These are phyloP conservation scores for Leccinellum rugosiceps DNA, from an alignment of 768 basidiomycete genomes.

Conservation along the genomic window DNA sequence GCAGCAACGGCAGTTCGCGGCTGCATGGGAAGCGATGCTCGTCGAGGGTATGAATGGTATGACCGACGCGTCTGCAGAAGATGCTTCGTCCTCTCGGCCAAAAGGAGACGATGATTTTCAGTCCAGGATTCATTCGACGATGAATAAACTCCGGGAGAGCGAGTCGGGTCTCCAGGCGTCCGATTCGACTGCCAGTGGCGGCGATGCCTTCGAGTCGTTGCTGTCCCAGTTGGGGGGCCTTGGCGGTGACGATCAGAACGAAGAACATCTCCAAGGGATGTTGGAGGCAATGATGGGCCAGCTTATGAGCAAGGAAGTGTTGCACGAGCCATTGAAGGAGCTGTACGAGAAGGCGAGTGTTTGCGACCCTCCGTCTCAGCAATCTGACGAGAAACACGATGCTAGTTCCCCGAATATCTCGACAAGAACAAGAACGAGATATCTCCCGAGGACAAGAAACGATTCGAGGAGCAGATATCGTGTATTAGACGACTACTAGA, in stretches of 20 bases:
- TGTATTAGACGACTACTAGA: conserved; percentile 58
- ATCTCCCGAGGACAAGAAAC: conserved; percentile 53
- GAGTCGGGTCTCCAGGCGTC: conserved; percentile 41
- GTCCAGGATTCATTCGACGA: conserved; percentile 63
- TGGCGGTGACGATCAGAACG: conserved; percentile 36
- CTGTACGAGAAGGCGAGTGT: conserved; percentile 36
- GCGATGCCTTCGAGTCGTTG: conserved; percentile 49
- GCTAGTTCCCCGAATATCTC: conserved; percentile 80
- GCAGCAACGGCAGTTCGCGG: conserved; percentile 42
- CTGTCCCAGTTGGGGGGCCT: conserved; percentile 40
- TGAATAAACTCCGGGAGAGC: conserved; percentile 70
- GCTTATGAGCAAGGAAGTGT: conserved; percentile 35
- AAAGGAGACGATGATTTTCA: conserved; percentile 54
- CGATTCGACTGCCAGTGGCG: conserved; percentile 1
- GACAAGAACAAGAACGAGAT: conserved; percentile 50
- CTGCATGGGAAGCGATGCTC: conserved; percentile 73
- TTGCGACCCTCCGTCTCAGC: background rate
- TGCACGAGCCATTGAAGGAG: conserved; percentile 88
- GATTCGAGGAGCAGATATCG: conserved; percentile 59
- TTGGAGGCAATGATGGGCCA: conserved; percentile 61
- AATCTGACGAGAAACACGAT: conserved; percentile 13
- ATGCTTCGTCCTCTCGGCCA: conserved; percentile 3
- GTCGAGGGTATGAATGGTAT: conserved; percentile 53
- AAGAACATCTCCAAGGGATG: conserved; percentile 58
- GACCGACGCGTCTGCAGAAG: background rate